Conservation (phyloP, 176 grass and related monocot species). For the Alopecurus myosuroides region DNA sequence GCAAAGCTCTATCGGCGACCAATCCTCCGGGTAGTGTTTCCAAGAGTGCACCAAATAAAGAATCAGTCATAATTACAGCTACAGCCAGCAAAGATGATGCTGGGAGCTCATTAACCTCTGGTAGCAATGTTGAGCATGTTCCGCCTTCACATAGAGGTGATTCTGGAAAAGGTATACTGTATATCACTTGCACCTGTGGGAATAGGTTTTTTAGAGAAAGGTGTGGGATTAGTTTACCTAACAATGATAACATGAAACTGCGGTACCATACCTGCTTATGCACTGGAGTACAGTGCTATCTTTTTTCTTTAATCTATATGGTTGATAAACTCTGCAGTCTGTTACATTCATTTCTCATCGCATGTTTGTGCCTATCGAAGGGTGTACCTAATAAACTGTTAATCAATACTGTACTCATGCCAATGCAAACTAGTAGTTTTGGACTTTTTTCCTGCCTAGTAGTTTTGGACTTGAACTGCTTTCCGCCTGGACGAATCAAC, state of each 20-base stretch:
- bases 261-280: background rate
- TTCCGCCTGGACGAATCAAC: too few species aligned
- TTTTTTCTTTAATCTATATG: background rate
- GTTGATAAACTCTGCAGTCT: background rate
- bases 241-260: background rate
- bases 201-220: background rate
- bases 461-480: too few species aligned
- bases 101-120: slow-evolving; percentile 51
- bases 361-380: background rate
- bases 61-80: slow-evolving; percentile 16
- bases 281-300: background rate
- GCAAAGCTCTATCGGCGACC: slow-evolving; percentile 68
- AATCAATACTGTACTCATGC: background rate
- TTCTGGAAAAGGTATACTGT: background rate
- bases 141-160: slow-evolving; percentile 18
- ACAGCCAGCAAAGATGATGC: slow-evolving; percentile 25
- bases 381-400: background rate
- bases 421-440: background rate
- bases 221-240: background rate
- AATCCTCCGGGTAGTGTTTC: slow-evolving; percentile 63
- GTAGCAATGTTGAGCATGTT: slow-evolving; percentile 39
- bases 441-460: too few species aligned
- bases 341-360: background rate
- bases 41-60: slow-evolving; percentile 32
- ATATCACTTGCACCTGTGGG: background rate